Conservation (phyloP, 140 eudicot species). For the Anethum foeniculum region DNA sequence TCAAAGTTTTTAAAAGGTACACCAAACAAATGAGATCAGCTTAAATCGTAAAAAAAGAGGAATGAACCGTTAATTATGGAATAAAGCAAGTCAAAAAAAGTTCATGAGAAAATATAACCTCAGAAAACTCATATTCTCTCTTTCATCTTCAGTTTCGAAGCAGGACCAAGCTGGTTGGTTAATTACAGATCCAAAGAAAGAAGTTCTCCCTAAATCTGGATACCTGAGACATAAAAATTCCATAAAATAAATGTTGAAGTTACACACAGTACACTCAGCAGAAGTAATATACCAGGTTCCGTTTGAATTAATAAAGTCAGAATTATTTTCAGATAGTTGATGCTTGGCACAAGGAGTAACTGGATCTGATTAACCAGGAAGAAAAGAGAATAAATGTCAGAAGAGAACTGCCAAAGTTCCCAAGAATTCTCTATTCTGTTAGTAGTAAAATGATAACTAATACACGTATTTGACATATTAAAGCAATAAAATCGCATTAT, state of each 20-base stretch:
- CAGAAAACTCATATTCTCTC: slow-evolving; percentile 37
- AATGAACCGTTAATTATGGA: background rate
- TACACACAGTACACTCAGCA: slow-evolving; percentile 13
- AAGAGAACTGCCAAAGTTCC: background rate
- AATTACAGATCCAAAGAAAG: slow-evolving; percentile 27
- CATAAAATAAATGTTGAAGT: slow-evolving; percentile 8
- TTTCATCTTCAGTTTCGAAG: slow-evolving; percentile 35
- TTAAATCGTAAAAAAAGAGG: background rate
- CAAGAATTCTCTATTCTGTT: background rate
- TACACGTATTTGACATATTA: background rate
- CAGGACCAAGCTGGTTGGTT: slow-evolving; percentile 35
- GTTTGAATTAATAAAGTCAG: slow-evolving; percentile 33
- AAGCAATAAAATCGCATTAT: background rate
- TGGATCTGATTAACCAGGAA: slow-evolving; percentile 26
- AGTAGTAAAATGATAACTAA: background rate
- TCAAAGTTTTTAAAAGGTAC: slow-evolving; percentile 5
- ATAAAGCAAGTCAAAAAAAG: background rate
- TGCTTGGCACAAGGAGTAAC: slow-evolving; percentile 33
- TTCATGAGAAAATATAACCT: slow-evolving; percentile 34
- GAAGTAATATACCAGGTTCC: slow-evolving; percentile 33
- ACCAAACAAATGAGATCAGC: slow-evolving; percentile 11
- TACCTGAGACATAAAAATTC: slow-evolving; percentile 32
- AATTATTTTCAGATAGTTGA: slow-evolving; percentile 23
- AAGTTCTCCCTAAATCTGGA: slow-evolving; percentile 21
- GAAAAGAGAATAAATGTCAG: background rate